Percentiles rank a stretch among this genome's conserved stretches.
Conservation (phyloP, 2,329 filamentous ascomycete genomes). For the Cercospora sp. region DNA sequence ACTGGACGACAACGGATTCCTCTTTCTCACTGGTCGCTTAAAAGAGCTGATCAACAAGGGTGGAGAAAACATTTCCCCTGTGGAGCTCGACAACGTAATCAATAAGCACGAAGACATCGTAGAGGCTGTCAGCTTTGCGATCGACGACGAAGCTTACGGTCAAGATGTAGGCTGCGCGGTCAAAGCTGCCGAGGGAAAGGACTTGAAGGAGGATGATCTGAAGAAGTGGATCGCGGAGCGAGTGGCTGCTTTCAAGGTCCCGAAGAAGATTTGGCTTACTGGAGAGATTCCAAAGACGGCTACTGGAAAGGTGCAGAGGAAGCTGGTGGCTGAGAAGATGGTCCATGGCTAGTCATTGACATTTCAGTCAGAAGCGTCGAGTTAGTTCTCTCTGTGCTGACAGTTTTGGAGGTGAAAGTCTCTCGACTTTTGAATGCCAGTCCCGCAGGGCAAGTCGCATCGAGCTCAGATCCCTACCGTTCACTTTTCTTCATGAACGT, state of each 20-base stretch:
- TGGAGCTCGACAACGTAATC: conserved; percentile 81
- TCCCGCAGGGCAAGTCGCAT: too few species aligned
- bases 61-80: conserved; percentile 84
- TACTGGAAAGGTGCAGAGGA: conserved; percentile 84
- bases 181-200: conserved; percentile 68
- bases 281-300: conserved; percentile 51
- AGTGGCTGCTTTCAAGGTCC: conserved; percentile 79
- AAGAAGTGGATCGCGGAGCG: conserved; percentile 68
- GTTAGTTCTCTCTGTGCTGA: too few species aligned
- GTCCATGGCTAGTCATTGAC: neutral
- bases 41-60: conserved; percentile 92
- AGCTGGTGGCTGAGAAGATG: conserved; percentile 82
- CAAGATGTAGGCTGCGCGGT: conserved; percentile 78
- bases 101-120: conserved; percentile 68
- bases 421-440: too few species aligned
- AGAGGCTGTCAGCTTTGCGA: conserved; percentile 80
- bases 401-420: too few species aligned
- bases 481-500: too few species aligned
- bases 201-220: conserved; percentile 58
- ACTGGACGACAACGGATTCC: conserved; percentile 67
- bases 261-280: conserved; percentile 57
- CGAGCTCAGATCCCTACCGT: too few species aligned
- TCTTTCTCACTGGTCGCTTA: conserved; percentile 82
- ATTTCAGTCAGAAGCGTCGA: too few species aligned
- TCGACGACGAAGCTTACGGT: conserved; percentile 78